A percentile compares a stretch with the other conserved stretches of the same genome.
Evolutionary conservation across 148 eudicot species (phyloP).

Genomic region (Silene conica): DNA sequence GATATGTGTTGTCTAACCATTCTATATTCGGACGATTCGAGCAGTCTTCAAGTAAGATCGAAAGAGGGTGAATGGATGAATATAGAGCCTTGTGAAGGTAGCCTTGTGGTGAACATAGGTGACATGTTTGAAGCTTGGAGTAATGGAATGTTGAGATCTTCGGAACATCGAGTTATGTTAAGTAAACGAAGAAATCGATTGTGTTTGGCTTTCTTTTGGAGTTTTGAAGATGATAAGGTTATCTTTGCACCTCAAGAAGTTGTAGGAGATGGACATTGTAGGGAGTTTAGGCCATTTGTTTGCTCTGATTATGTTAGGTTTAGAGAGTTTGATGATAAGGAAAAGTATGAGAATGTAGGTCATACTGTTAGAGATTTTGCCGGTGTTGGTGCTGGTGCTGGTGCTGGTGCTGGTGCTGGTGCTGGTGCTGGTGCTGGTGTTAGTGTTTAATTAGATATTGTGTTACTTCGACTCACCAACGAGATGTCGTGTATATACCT

Average conservation of each 20-base stretch:
- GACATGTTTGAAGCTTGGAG: slow-evolving; percentile 96
- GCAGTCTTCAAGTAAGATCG: slow-evolving; percentile 83
- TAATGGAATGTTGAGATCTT: slow-evolving; percentile 66
- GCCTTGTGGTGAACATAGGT: slow-evolving; percentile 73
- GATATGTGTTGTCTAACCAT: slow-evolving; percentile 90
- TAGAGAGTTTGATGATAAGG: slow-evolving; percentile 61
- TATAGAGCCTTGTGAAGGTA: slow-evolving; percentile 50
- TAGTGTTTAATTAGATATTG: too few relatives aligned
- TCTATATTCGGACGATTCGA: slow-evolving; percentile 65
- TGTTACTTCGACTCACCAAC: too few relatives aligned
- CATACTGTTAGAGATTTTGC: slow-evolving; percentile 81
- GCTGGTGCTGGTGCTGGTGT: slow-evolving; percentile 51
- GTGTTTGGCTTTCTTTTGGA: slow-evolving; percentile 80
- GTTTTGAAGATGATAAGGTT: slow-evolving; percentile 77
- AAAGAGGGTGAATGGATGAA: slow-evolving; percentile 63
- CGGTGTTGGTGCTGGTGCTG: slow-evolving; percentile 36
- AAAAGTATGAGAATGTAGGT: slow-evolving; percentile 79
- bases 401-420: too few relatives aligned
- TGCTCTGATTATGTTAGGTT: slow-evolving; percentile 62
- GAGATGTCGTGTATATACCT: too few relatives aligned
- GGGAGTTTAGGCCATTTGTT: slow-evolving; percentile 55
- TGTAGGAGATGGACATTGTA: slow-evolving; percentile 46
- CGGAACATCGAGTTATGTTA: slow-evolving; percentile 74
- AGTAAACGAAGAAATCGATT: slow-evolving; percentile 46
- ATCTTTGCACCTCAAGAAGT: slow-evolving; percentile 66